Percentiles rank a stretch among this genome's conserved stretches.
phyloP scores from a whole-genome alignment of 306 rosid species.

The Dalbergia oliveri region DNA sequence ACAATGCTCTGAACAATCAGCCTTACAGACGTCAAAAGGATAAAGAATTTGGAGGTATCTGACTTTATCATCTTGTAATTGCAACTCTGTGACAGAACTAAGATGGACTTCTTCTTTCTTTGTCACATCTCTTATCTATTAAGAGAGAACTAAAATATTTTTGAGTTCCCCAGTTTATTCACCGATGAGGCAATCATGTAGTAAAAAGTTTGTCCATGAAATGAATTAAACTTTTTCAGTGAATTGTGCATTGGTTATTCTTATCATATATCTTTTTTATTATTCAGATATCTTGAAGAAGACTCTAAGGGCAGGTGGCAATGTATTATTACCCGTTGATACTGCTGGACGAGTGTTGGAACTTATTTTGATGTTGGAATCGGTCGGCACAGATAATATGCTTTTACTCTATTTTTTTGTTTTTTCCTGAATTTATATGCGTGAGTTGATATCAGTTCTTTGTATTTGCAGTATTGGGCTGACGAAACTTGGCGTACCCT shows the following conservation, averaged over 20 bases:
- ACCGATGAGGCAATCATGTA: slow-evolving; percentile 22
- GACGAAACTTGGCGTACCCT: slow-evolving; percentile 85
- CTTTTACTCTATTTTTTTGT: slow-evolving; percentile 27
- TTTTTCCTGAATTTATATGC: neutral
- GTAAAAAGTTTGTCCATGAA: slow-evolving; percentile 23
- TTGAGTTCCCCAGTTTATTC: neutral
- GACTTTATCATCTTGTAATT: slow-evolving; percentile 38
- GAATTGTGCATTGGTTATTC: slow-evolving; percentile 40
- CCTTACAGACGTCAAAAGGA: slow-evolving; percentile 94
- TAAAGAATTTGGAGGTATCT: slow-evolving; percentile 90
- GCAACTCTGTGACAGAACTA: slow-evolving; percentile 2
- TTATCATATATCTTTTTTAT: slow-evolving; percentile 38
- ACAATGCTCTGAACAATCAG: slow-evolving; percentile 96
- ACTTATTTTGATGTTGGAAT: slow-evolving; percentile 84
- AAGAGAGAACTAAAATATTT: neutral
- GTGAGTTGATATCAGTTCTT: slow-evolving; percentile 44
- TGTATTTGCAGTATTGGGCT: slow-evolving; percentile 86
- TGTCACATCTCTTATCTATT: slow-evolving; percentile 13
- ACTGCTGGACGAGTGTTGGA: slow-evolving; percentile 92
- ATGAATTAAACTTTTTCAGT: slow-evolving; percentile 35
- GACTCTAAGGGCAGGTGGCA: slow-evolving; percentile 89
- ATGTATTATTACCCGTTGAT: slow-evolving; percentile 88
- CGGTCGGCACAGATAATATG: slow-evolving; percentile 61
- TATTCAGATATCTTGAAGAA: slow-evolving; percentile 78
- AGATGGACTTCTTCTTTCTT: slow-evolving; percentile 27